Conservation (phyloP, 2,329 filamentous ascomycete genomes). For the Botrytis elliptica region DNA sequence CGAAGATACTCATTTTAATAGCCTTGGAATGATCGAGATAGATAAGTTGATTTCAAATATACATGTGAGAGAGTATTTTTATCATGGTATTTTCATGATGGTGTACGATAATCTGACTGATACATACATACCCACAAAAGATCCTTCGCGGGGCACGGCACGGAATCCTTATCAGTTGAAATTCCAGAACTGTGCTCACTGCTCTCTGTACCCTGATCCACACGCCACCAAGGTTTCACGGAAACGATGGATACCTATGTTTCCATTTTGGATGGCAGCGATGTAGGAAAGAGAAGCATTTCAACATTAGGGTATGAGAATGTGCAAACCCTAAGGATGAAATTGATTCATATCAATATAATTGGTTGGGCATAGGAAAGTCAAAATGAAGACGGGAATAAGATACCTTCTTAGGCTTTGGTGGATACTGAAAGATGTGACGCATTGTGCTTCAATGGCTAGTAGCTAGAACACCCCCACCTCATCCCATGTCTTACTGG, state of each 20-base stretch:
- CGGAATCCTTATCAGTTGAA: neutral
- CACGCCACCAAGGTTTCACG: neutral
- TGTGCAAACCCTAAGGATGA: neutral
- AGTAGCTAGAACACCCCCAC: slow-evolving; percentile 2
- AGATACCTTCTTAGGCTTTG: neutral
- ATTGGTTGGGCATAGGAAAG: neutral
- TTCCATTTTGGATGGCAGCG: neutral
- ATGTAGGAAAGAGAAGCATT: neutral
- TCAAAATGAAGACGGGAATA: neutral
- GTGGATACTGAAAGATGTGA: slow-evolving; percentile 1
- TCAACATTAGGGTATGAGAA: neutral
- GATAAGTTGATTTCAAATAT: neutral
- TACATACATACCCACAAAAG: neutral
- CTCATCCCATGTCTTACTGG: slow-evolving; percentile 2
- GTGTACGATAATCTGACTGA: neutral
- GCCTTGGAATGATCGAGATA: neutral
- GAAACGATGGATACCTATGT: neutral
- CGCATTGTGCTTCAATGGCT: slow-evolving; percentile 5
- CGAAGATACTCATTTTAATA: neutral
- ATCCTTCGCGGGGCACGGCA: slow-evolving; percentile 1
- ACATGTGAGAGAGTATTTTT: neutral
- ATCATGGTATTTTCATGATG: neutral
- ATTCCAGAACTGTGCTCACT: neutral
- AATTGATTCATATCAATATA: neutral
- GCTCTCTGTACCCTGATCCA: neutral